phyloP scores from a whole-genome alignment of 768 basidiomycete species.

The Mycena haematopus region DNA sequence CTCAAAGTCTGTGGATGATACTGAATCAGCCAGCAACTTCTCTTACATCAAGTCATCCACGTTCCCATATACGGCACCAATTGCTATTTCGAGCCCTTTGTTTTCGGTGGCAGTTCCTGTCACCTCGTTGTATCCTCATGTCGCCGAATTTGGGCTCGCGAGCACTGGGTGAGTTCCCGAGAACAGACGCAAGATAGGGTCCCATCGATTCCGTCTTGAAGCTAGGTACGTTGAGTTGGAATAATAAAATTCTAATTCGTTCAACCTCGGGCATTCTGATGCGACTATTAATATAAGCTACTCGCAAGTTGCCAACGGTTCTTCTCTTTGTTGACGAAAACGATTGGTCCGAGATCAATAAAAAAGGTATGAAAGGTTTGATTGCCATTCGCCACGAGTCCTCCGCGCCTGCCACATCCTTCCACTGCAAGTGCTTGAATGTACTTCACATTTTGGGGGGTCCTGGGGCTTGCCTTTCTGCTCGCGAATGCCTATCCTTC shows the following conservation, averaged over 20 bases:
- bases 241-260: no score
- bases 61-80: not conserved
- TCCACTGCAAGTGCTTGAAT: slow-evolving; percentile 1
- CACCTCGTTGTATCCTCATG: slow-evolving; percentile 24
- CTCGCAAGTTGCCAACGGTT: not conserved
- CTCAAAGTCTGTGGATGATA: not conserved
- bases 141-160: not conserved
- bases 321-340: not conserved
- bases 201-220: not conserved
- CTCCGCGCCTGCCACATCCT: not conserved
- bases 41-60: not conserved
- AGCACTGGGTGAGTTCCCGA: not conserved
- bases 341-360: not conserved
- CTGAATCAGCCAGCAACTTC: no score
- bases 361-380: slow-evolving; percentile 2
- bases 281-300: not conserved
- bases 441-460: not conserved
- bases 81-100: slow-evolving; percentile 20
- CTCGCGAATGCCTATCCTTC: not conserved
- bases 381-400: slow-evolving; percentile 17
- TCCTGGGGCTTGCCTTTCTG: slow-evolving; percentile 17
- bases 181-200: not conserved
- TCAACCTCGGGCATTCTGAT: no score
- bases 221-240: no score
- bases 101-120: slow-evolving; percentile 16